Conservation (phyloP, 2,329 filamentous ascomycete genomes). For the Cephalotrichum gorgonifer region DNA sequence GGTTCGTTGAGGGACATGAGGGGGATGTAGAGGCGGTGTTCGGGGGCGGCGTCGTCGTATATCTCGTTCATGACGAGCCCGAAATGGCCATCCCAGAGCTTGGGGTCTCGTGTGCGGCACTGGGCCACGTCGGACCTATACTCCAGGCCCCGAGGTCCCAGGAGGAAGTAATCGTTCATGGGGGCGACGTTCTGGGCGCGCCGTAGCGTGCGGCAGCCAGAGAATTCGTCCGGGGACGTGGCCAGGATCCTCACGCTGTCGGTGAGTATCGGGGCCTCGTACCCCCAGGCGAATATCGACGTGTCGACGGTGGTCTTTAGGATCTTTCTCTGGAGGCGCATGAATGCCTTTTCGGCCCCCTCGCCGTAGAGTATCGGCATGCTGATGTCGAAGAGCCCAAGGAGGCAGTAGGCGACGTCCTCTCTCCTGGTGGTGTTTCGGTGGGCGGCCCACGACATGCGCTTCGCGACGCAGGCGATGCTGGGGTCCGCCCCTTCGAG, state of each 20-base stretch:
- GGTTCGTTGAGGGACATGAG: neutral
- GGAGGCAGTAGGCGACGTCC: conserved; percentile 20
- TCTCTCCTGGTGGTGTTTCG: conserved; percentile 18
- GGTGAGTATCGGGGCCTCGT: conserved; percentile 1
- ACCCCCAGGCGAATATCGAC: conserved; percentile 3
- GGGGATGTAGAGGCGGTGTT: neutral
- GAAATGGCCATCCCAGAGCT: neutral
- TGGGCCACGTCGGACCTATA: neutral
- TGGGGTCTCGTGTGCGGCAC: neutral
- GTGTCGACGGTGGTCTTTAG: conserved; percentile 18
- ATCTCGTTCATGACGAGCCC: neutral
- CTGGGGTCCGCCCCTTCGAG: conserved; percentile 7
- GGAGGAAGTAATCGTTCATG: conserved; percentile 1
- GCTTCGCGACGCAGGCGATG: conserved; percentile 7
- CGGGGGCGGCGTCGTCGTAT: neutral
- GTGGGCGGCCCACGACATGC: conserved; percentile 16
- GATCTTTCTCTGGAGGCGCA: conserved; percentile 21
- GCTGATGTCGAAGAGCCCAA: conserved; percentile 21
- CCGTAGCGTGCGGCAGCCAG: conserved; percentile 5
- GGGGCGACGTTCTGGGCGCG: neutral
- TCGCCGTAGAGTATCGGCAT: conserved; percentile 23
- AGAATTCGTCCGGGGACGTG: conserved; percentile 1
- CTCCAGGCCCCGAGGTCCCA: neutral
- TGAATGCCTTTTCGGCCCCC: conserved; percentile 17
- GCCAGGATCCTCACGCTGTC: neutral